Base-by-base conservation (phyloP, 129 eudicot genomes). In the Apium graveolens region DNA sequence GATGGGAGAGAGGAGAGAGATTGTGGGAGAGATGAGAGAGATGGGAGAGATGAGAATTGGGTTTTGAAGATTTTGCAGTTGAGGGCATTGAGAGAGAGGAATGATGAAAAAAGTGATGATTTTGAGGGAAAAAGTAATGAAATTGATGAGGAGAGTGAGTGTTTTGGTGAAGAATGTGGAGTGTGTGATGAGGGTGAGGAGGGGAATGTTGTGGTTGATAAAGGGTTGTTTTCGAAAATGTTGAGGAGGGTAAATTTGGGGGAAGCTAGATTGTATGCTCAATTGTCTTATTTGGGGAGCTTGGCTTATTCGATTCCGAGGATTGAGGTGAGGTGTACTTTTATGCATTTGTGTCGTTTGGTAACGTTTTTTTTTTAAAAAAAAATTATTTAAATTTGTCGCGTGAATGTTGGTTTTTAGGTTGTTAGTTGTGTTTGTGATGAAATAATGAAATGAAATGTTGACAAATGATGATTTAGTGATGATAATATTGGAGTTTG, bases 241-340 rank as follows among this genome's bases (percentile, higher is more conserved):
- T 86, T 95, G 34, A 75, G 81, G 48, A 95, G 90, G 83, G 99
- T 95, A 27, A 84, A 96, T 21, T 72, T 95, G 66, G 84, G 86
- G 34, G 97, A 95, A 80, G 97, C 99, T 49, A 88, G 93, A 55
- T 78, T 95, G 80, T 95, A 91, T 92, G 86, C 96, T 76, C 86
- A 88, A 81, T 71, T 95, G 90, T 95, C 91, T 73, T 88, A 87
- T 83, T 88, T 95, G 86, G 99, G 97, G 63, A 85, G 78, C 51
- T 83, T 95, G 83, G 97, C 99, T 77, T 95, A 95, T 84, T 83
- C 86, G 76, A 90, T 95, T 39, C 89, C 97, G 24, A 84, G 85
- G 69, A 95, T 95, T 79, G 89, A 95, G 99, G 97, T 95, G 80
- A 95, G 99, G 97, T 95, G 80, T 35, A 0, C 8, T 80, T 43